Conservation (phyloP, 176 grass and related monocot species). For the Rhynchospora pubera region DNA sequence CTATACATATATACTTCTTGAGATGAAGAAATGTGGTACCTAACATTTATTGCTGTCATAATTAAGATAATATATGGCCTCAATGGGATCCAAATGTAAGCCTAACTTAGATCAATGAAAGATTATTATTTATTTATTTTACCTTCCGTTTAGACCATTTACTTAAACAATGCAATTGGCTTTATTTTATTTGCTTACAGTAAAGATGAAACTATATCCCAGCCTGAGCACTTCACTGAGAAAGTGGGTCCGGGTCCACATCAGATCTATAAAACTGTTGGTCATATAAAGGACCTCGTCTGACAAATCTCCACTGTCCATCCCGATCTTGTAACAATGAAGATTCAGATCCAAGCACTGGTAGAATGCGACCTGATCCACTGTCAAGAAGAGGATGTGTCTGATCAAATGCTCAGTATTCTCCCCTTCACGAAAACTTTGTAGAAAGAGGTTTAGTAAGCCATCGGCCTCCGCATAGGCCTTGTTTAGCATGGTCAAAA, state of each 20-base stretch:
- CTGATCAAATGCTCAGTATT: conserved; percentile 39
- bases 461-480: conserved; percentile 52
- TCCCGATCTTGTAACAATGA: conserved; percentile 22
- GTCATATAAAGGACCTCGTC: conserved; percentile 81
- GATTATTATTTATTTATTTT: not conserved
- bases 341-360: conserved; percentile 37
- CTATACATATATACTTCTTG: not conserved
- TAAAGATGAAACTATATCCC: conserved; percentile 62
- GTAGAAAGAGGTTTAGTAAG: conserved; percentile 63
- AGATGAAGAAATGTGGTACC: not conserved
- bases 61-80: not conserved
- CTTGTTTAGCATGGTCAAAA: conserved; percentile 50
- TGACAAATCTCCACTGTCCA: conserved; percentile 33
- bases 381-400: conserved; percentile 57
- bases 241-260: conserved; percentile 61
- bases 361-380: conserved; percentile 30
- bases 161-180: not conserved
- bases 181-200: conserved; percentile 23
- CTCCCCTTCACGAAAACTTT: conserved; percentile 44
- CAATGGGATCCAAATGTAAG: not conserved
- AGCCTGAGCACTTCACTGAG: conserved; percentile 55
- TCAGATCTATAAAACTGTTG: conserved; percentile 62
- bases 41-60: not conserved
- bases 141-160: not conserved
- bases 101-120: not conserved